phyloP scores from a whole-genome alignment of 192 early-diverging fungal genomes.

The Dimargaris xerosporica region DNA sequence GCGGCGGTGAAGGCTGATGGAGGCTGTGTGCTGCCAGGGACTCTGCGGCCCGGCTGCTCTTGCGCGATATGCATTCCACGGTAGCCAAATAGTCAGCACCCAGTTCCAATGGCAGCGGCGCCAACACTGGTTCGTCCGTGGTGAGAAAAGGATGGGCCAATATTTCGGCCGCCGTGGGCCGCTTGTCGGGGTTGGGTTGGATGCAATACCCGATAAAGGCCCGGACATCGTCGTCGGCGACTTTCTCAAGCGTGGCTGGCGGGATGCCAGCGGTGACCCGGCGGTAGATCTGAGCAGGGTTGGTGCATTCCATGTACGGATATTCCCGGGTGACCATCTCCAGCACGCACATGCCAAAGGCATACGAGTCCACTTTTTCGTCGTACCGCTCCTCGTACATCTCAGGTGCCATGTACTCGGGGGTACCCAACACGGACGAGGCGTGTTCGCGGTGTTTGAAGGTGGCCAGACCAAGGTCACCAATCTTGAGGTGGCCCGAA shows the following conservation, averaged over 20 bases:
- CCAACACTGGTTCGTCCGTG: background rate
- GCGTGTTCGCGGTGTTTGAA: conserved; percentile 47
- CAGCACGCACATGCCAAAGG: conserved; percentile 71
- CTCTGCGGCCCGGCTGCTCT: background rate
- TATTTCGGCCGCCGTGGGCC: conserved; percentile 31
- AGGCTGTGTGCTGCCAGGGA: background rate
- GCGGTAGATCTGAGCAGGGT: conserved; percentile 71
- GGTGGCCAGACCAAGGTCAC: conserved; percentile 64
- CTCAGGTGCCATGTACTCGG: conserved; percentile 86
- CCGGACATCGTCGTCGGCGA: conserved; percentile 23
- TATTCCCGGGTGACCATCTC: conserved; percentile 71
- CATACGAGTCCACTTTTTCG: conserved; percentile 81
- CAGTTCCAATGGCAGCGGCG: background rate
- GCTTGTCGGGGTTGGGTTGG: conserved; percentile 18
- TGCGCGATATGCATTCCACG: background rate
- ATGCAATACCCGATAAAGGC: conserved; percentile 37
- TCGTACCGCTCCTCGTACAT: conserved; percentile 79
- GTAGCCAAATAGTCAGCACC: background rate
- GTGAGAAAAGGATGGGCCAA: conserved; percentile 29
- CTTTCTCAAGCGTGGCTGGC: background rate
- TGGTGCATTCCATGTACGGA: conserved; percentile 71
- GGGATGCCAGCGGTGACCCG: conserved; percentile 47
- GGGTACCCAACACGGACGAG: conserved; percentile 58
- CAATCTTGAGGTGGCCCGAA: conserved; percentile 78
- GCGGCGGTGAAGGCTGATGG: background rate